Conservation (phyloP, 2,329 filamentous ascomycete species). For the Thelonectria blattea region DNA sequence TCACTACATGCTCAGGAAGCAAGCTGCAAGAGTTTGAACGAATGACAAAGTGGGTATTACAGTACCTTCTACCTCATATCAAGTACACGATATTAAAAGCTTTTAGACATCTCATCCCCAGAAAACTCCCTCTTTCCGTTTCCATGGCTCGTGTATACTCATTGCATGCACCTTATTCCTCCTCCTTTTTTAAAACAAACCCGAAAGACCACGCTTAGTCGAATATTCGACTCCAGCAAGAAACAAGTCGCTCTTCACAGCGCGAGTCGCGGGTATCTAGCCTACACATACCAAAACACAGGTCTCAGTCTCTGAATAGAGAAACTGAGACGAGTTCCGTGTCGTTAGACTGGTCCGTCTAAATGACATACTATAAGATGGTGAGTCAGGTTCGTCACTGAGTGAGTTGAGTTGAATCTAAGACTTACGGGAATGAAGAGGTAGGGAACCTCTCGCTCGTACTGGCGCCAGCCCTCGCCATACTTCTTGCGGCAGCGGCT, state of each 20-base stretch:
- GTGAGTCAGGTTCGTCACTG: slow-evolving; percentile 22
- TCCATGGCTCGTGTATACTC: neutral
- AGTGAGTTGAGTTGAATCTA: neutral
- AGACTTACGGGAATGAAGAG: slow-evolving; percentile 75
- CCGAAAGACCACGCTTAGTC: neutral
- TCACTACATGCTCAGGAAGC: too few relatives aligned
- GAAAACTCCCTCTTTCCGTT: neutral
- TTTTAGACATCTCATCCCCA: neutral
- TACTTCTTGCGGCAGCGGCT: slow-evolving; percentile 80
- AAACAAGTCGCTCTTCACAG: too few relatives aligned
- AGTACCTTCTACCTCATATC: neutral
- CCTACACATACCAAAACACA: slow-evolving; percentile 13
- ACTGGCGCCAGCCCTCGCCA: slow-evolving; percentile 81
- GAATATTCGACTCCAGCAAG: too few relatives aligned
- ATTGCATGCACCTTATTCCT: neutral
- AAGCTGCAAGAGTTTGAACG: neutral
- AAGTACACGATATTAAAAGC: slow-evolving; percentile 13
- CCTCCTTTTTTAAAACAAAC: neutral
- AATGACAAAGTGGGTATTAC: slow-evolving; percentile 11
- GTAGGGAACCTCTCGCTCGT: slow-evolving; percentile 79
- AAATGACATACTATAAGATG: slow-evolving; percentile 49
- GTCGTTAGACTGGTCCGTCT: slow-evolving; percentile 23
- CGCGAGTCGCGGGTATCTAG: neutral
- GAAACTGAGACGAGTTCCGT: neutral
- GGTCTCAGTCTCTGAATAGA: neutral